phyloP scores from a whole-genome alignment of 805 yeast species.

The Metschnikowia proteae region DNA sequence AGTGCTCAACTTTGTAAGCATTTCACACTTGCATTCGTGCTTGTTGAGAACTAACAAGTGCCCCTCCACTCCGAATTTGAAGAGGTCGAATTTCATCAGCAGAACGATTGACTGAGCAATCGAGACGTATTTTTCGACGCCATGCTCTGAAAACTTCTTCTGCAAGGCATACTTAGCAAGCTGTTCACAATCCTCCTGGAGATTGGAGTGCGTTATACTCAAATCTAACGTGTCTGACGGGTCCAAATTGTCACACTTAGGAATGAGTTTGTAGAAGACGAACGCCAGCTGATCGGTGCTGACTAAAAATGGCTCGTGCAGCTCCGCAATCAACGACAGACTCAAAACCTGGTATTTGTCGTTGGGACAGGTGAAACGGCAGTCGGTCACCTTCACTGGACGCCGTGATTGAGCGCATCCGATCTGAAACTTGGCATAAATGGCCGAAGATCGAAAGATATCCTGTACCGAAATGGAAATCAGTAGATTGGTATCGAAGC shows the following conservation, averaged over 20 bases:
- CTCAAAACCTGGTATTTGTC: conserved; percentile 23
- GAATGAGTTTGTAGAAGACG: conserved; percentile 51
- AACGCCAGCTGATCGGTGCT: conserved; percentile 70
- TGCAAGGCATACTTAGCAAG: conserved; percentile 7
- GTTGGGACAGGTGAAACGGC: conserved; percentile 33
- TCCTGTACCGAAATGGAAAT: conserved; percentile 81
- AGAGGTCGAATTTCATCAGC: conserved; percentile 27
- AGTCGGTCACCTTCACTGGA: conserved; percentile 54
- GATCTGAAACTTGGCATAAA: conserved; percentile 67
- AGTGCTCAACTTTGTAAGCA: conserved; percentile 3
- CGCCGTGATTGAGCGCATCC: conserved; percentile 49
- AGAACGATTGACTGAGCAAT: conserved; percentile 19
- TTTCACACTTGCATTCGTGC: conserved; percentile 14
- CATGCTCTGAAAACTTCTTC: conserved; percentile 2
- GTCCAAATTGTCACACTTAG: conserved; percentile 18
- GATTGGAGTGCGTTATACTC: conserved; percentile 42
- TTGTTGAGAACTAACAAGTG: conserved; percentile 20
- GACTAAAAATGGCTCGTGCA: conserved; percentile 40
- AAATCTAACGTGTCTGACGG: conserved; percentile 40
- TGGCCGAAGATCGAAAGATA: conserved; percentile 52
- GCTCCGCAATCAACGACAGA: conserved; percentile 19
- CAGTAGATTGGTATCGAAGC: conserved; percentile 52
- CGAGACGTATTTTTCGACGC: conserved; percentile 18
- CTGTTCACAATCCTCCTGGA: conserved; percentile 43
- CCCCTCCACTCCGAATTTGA: conserved; percentile 25